These are phyloP conservation scores for Saccharomycopsis sp. DNA, from an alignment of 805 yeast genomes.

Conservation along the genomic window DNA sequence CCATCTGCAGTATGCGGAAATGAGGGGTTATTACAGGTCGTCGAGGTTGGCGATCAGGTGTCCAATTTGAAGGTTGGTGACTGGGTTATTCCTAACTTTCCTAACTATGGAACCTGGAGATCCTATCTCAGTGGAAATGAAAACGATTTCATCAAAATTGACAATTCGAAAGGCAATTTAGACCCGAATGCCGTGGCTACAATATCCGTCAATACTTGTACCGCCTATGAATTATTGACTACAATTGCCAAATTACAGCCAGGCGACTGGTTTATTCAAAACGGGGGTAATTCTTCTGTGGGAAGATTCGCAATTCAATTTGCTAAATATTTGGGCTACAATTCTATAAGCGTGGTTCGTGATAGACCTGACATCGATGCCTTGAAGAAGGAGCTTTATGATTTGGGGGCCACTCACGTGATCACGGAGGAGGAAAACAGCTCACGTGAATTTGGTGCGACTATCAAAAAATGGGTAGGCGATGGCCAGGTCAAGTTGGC, in stretches of 20 bases:
- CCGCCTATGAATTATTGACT: constrained; percentile 84
- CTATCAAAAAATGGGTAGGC: constrained; percentile 31
- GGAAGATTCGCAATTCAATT: constrained; percentile 89
- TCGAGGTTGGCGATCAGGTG: constrained; percentile 58
- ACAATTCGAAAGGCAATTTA: constrained; percentile 42
- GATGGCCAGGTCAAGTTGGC: constrained; percentile 59
- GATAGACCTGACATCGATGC: constrained; percentile 71
- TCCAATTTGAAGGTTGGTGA: constrained; percentile 56
- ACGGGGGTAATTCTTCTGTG: constrained; percentile 94
- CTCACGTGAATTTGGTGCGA: constrained; percentile 58
- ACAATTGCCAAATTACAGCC: constrained; percentile 33
- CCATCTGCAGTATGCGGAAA: constrained; percentile 88
- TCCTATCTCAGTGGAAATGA: constrained; percentile 57
- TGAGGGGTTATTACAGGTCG: constrained; percentile 85
- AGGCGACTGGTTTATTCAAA: constrained; percentile 85
- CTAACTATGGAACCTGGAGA: constrained; percentile 93
- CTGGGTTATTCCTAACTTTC: constrained; percentile 75
- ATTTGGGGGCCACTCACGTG: constrained; percentile 80
- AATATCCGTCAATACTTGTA: constrained; percentile 83
- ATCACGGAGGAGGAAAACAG: constrained; percentile 82
- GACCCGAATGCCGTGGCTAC: constrained; percentile 71
- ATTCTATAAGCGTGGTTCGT: constrained; percentile 83
- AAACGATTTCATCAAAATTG: constrained; percentile 50
- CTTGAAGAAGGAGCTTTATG: constrained; percentile 42
- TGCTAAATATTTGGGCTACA: constrained; percentile 68